A percentile compares a stretch with the other conserved stretches of the same genome.
Evolutionary conservation across 2,329 filamentous ascomycete species (phyloP).

Genomic region (Neopestalotiopsis clavispora): DNA sequence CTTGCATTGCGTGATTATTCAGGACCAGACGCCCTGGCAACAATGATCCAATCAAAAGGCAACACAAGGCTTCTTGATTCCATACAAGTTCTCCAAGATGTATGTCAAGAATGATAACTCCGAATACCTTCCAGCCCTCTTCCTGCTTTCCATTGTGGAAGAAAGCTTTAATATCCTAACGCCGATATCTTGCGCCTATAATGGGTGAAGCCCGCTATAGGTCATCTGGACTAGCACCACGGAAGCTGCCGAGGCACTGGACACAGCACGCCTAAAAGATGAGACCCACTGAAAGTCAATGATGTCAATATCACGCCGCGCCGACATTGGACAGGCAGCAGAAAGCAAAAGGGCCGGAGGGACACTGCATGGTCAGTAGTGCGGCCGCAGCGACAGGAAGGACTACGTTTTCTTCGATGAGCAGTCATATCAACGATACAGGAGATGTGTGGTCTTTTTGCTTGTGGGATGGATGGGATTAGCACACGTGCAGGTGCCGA

Average conservation of each 20-base stretch:
- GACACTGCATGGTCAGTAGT: background rate
- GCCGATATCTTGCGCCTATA: background rate
- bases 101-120: background rate
- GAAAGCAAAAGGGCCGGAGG: background rate
- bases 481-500: background rate
- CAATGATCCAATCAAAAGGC: background rate
- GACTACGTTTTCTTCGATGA: background rate
- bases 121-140: too few relatives aligned
- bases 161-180: background rate
- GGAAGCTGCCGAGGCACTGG: background rate
- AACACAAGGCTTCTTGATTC: too few relatives aligned
- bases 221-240: background rate
- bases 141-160: background rate
- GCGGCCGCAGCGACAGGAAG: background rate
- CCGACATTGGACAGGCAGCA: background rate
- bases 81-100: too few relatives aligned
- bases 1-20: background rate
- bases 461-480: too few relatives aligned
- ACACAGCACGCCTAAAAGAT: background rate
- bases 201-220: background rate
- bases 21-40: background rate
- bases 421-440: background rate
- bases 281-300: background rate
- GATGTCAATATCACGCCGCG: background rate
- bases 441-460: background rate